Conservation (phyloP, 192 early-diverging fungal species). For the Haplosporangium gracile region DNA sequence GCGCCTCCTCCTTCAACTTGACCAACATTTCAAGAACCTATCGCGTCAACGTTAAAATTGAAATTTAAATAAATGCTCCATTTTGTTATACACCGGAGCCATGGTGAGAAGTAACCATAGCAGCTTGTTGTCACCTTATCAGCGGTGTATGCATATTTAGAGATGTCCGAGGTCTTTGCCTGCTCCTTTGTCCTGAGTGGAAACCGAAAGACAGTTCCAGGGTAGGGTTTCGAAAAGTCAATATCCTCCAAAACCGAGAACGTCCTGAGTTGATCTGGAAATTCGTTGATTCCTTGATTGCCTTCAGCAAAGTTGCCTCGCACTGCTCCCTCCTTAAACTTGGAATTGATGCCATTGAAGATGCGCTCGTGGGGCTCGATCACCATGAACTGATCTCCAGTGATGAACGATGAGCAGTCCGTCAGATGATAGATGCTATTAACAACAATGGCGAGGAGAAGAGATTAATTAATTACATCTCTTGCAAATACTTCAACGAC, state of each 20-base stretch:
- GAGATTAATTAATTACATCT: neutral
- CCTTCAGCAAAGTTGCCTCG: conserved; percentile 19
- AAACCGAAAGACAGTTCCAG: conserved; percentile 57
- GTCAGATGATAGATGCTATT: conserved; percentile 56
- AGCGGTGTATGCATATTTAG: conserved; percentile 30
- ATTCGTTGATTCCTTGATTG: neutral
- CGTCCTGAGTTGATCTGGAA: conserved; percentile 38
- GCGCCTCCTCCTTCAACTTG: conserved; percentile 33
- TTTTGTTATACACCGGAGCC: neutral
- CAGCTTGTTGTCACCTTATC: conserved; percentile 13
- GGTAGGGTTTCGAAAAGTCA: conserved; percentile 37
- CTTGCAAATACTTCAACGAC: neutral
- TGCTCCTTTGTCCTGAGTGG: conserved; percentile 53
- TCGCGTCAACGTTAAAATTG: neutral
- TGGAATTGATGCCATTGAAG: neutral
- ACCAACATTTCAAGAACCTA: conserved; percentile 35
- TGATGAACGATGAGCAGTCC: conserved; percentile 52
- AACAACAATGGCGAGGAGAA: neutral
- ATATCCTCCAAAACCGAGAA: conserved; percentile 40
- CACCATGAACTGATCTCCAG: conserved; percentile 40
- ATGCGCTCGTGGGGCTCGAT: conserved; percentile 54
- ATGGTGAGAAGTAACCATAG: neutral
- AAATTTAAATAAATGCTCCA: neutral
- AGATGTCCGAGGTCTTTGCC: conserved; percentile 35
- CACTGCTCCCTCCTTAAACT: conserved; percentile 15